phyloP scores from a whole-genome alignment of 805 yeast species.

The Yamadazyma insecticola region DNA sequence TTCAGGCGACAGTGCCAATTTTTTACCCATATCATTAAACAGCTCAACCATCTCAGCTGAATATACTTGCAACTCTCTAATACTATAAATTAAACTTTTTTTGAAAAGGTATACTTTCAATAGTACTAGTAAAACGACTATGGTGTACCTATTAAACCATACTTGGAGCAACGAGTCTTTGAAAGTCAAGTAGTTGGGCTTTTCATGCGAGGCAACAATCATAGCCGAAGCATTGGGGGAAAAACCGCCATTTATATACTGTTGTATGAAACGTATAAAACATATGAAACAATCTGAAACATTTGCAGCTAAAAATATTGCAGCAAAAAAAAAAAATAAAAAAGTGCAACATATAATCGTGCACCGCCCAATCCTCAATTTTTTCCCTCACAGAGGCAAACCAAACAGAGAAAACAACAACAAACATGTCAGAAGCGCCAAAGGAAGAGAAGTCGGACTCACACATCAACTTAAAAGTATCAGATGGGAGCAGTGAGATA shows the following conservation, averaged over 20 bases:
- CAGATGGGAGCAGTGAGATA: slow-evolving; percentile 91
- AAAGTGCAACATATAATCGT: not conserved
- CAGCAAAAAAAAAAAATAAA: not conserved
- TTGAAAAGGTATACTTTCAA: slow-evolving; percentile 60
- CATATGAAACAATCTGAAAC: slow-evolving; percentile 6
- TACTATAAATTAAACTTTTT: slow-evolving; percentile 22
- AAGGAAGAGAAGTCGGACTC: slow-evolving; percentile 45
- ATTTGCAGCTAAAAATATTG: too few species aligned
- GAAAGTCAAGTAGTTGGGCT: slow-evolving; percentile 11
- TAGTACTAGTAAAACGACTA: slow-evolving; percentile 50
- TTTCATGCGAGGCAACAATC: too few species aligned
- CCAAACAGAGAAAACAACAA: not conserved
- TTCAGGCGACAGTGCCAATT: slow-evolving; percentile 3
- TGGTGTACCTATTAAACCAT: slow-evolving; percentile 62
- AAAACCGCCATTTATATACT: not conserved
- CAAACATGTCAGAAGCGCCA: slow-evolving; percentile 18
- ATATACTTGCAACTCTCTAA: slow-evolving; percentile 2
- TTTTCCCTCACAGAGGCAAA: too few species aligned
- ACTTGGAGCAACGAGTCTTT: slow-evolving; percentile 48
- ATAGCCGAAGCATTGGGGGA: too few species aligned
- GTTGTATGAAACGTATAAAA: not conserved
- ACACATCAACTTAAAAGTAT: slow-evolving; percentile 89
- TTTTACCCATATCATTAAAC: slow-evolving; percentile 2
- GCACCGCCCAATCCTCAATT: not conserved
- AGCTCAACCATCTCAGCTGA: slow-evolving; percentile 2